Evolutionary conservation across 1,284 basidiomycete species (phyloP).

Genomic region (Pseudomicrostroma phylloplanum): DNA sequence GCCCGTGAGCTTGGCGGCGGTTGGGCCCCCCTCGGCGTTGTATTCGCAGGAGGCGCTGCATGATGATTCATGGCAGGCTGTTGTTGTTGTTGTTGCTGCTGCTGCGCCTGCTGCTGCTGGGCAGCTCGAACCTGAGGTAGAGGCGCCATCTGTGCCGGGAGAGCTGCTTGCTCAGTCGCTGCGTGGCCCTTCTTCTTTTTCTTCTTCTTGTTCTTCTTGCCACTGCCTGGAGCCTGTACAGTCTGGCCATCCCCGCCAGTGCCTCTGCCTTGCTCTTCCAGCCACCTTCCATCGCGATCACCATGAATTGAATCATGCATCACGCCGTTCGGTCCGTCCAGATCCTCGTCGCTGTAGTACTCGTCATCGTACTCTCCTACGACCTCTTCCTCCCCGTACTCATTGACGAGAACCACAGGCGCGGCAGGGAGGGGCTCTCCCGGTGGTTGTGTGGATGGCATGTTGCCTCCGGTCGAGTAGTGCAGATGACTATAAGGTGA

Average conservation of each 20-base stretch:
- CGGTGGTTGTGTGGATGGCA: conserved; percentile 37
- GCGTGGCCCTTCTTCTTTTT: conserved; percentile 50
- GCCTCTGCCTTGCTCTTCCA: background rate
- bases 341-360: conserved; percentile 43
- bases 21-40: conserved; percentile 8
- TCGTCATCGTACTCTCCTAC: conserved; percentile 35
- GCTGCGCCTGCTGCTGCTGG: conserved; percentile 22
- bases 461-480: conserved; percentile 30
- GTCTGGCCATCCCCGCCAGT: conserved; percentile 10
- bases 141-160: conserved; percentile 27
- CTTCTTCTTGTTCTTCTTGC: conserved; percentile 57
- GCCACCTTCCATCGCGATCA: conserved; percentile 14
- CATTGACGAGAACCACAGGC: conserved; percentile 45
- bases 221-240: conserved; percentile 8
- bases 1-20: conserved; percentile 61
- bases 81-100: conserved; percentile 22
- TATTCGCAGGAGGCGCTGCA: conserved; percentile 16
- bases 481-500: conserved; percentile 15
- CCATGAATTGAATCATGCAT: conserved; percentile 6
- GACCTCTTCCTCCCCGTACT: conserved; percentile 36
- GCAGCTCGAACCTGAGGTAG: conserved; percentile 19
- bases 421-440: conserved; percentile 32
- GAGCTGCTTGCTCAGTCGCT: conserved; percentile 34
- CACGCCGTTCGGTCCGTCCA: conserved; percentile 29
- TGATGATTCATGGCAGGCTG: conserved; percentile 9